phyloP scores from a whole-genome alignment of 108 stramenopile species.

The Nitzschia sp. region DNA sequence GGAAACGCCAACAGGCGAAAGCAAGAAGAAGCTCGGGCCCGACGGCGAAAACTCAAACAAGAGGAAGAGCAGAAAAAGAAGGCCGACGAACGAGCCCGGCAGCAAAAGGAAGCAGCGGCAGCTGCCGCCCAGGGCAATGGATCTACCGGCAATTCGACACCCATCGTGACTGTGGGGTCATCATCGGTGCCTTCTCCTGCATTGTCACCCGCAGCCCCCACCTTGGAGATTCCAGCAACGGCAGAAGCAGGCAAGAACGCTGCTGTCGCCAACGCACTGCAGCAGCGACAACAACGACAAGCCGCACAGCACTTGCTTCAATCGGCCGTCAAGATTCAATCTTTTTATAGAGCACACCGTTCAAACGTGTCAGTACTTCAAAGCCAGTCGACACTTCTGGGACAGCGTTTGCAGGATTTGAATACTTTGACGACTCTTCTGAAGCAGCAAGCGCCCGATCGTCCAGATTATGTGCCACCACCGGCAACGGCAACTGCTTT shows the following conservation, averaged over 20 bases:
- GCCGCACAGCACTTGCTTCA: conserved; percentile 38
- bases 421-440: conserved; percentile 44
- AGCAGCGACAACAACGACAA: conserved; percentile 68
- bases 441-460: conserved; percentile 3
- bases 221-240: not conserved
- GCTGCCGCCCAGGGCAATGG: not conserved
- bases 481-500: conserved; percentile 66
- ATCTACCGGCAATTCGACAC: not conserved
- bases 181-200: too few relatives aligned
- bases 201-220: not conserved
- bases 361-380: conserved; percentile 39
- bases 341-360: conserved; percentile 50
- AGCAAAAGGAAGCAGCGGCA: conserved; percentile 16
- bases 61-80: conserved; percentile 57
- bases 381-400: conserved; percentile 41
- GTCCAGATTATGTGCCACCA: conserved; percentile 62
- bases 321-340: conserved; percentile 57
- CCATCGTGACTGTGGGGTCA: not conserved
- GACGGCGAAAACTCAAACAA: conserved; percentile 62
- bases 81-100: conserved; percentile 25
- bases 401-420: conserved; percentile 64
- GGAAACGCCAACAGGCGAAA: conserved; percentile 71
- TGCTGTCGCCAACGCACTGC: conserved; percentile 61
- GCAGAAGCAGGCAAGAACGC: conserved; percentile 3
- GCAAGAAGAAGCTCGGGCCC: conserved; percentile 66